A percentile compares a stretch with the other conserved stretches of the same genome.
phyloP scores from a whole-genome alignment of 805 yeast species.

The Candida parachauliodes region DNA sequence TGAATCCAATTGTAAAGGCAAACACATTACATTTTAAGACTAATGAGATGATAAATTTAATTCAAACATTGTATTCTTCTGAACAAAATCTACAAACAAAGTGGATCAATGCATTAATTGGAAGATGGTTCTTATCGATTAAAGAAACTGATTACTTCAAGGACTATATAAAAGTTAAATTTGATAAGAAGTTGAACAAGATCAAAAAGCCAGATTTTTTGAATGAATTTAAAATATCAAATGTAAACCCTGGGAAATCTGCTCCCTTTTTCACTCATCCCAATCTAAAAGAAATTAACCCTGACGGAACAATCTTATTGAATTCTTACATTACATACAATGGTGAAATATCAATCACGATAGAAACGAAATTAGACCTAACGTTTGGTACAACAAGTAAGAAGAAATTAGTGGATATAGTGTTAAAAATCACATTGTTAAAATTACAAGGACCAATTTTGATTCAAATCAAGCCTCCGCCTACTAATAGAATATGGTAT shows the following conservation, averaged over 20 bases:
- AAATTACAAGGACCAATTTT: conserved; percentile 72
- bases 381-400: conserved; percentile 74
- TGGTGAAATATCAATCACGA: conserved; percentile 73
- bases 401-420: conserved; percentile 70
- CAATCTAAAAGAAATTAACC: conserved; percentile 59
- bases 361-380: conserved; percentile 76
- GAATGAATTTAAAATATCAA: conserved; percentile 73
- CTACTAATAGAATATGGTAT: conserved; percentile 89
- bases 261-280: conserved; percentile 82
- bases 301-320: conserved; percentile 73
- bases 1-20: conserved; percentile 60
- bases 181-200: conserved; percentile 70
- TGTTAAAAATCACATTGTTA: conserved; percentile 64
- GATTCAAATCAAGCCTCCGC: conserved; percentile 78
- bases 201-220: conserved; percentile 84
- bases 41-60: conserved; percentile 65
- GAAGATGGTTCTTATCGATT: conserved; percentile 73
- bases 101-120: conserved; percentile 88
- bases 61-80: conserved; percentile 73
- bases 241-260: conserved; percentile 70
- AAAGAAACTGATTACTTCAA: conserved; percentile 70
- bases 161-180: conserved; percentile 50
- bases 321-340: conserved; percentile 61
- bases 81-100: conserved; percentile 80
- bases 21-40: conserved; percentile 70